phyloP scores from a whole-genome alignment of 2,329 filamentous ascomycete species.

The Fonsecaea pugnacius region DNA sequence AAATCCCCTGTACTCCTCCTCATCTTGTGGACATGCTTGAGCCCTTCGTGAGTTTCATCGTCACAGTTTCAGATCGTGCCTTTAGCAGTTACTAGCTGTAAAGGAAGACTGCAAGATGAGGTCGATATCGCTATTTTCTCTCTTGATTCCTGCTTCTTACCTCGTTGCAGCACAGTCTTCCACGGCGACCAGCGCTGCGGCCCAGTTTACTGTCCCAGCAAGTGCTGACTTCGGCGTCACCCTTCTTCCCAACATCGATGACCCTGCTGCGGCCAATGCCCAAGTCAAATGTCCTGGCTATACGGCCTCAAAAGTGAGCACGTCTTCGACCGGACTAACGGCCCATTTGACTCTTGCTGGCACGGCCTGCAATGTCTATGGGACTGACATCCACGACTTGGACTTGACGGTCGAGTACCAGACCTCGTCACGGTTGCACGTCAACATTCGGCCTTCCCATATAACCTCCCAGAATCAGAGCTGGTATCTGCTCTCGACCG shows the following conservation, averaged over 20 bases:
- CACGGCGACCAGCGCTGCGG: slow-evolving; percentile 21
- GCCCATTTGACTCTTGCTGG: slow-evolving; percentile 60
- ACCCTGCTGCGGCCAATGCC: slow-evolving; percentile 66
- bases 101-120: slow-evolving; percentile 25
- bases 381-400: slow-evolving; percentile 71
- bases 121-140: slow-evolving; percentile 20
- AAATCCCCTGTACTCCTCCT: background rate
- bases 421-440: slow-evolving; percentile 66
- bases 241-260: slow-evolving; percentile 66
- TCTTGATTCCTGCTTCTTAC: slow-evolving; percentile 22
- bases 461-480: slow-evolving; percentile 65
- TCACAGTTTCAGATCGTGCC: slow-evolving; percentile 14
- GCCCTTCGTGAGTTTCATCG: slow-evolving; percentile 1
- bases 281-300: slow-evolving; percentile 68
- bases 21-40: background rate
- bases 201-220: slow-evolving; percentile 55
- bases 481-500: slow-evolving; percentile 69
- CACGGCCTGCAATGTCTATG: slow-evolving; percentile 71
- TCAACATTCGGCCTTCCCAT: slow-evolving; percentile 71
- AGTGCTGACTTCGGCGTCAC: slow-evolving; percentile 52
- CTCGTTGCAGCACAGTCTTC: slow-evolving; percentile 27
- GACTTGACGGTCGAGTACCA: slow-evolving; percentile 71
- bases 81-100: slow-evolving; percentile 3
- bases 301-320: slow-evolving; percentile 56
- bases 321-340: slow-evolving; percentile 54